Base-by-base conservation (phyloP, 495 filamentous ascomycete genomes). In the Penicillium waksmanii region DNA sequence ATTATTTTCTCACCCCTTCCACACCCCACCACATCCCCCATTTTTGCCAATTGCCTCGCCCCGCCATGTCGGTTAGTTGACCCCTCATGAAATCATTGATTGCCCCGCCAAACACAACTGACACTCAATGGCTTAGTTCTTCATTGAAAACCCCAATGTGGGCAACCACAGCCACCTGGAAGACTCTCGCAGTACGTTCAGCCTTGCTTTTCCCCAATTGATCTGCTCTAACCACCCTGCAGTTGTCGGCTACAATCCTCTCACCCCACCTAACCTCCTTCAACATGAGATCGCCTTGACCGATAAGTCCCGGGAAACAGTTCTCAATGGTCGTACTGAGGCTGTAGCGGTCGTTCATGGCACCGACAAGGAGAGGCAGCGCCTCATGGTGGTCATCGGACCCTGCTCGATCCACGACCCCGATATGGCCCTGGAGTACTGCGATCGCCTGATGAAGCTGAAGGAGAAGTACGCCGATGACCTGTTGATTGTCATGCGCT, bases 401-500 rank as follows among this genome's bases (percentile, higher is more conserved):
- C 96, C 96, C 4, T 99, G 96, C 82, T 96, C 91, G 15, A 97
- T 99, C 66, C 96, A 99, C 79, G 96, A 99, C 72, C 95, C 96
- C 18, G 76, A 85, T 42, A 90, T 93, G 64, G 96, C 96, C 33
- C 81, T 97, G 55, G 92, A 96, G 71, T 99, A 99, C 85, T 95
- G 92, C 79, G 87, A 92, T 63, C 84, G 88, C 57, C 80, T 99
- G 56, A 62, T 94, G 60, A 80, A 84, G 65, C 78, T 96, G 69
- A 95, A 96, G 75, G 84, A 93, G 71, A 96, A 96, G 78, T 90
- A 97, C 83, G 79, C 87, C 63, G 85, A 92, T 66, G 91, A 97
- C 67, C 82, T 99, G 13, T 77, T 96, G 52, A 96, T 99, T 62
- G 88, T 98, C 40, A 99, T 99, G 96, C 90, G 96, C 50, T 89